Base-by-base conservation (phyloP, 2,329 filamentous ascomycete species). In the Aureobasidium sp. region DNA sequence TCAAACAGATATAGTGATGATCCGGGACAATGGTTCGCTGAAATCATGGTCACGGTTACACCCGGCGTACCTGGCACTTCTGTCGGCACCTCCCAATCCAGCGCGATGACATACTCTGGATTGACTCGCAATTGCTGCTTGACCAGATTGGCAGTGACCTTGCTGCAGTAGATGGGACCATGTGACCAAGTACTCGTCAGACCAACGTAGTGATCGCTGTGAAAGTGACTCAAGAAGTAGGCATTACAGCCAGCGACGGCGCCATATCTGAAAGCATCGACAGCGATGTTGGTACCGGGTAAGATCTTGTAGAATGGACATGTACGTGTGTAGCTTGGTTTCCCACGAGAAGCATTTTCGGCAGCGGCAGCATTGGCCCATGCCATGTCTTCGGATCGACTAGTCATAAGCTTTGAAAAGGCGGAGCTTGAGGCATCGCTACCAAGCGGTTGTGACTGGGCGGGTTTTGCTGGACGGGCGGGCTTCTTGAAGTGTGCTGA, bases 261-360 rank as follows among this genome's bases (percentile, higher is more conserved):
- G 2, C 94, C 94, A 70, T 97, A 99, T 25, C 93, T 86, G 70
- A 99, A 96, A 0, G 94, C 94, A 74, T 99, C 94, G 0, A 99
- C 94, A 62, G 91, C 95, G 59, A 97, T 95, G 65, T 83, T 90
- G 69, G 97, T 88, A 0, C 91, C 91, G 0, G 93, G 92, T 76
- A 99, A 87, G 65, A 97, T 97, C 74, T 99, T 99, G 79, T 99
- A 99, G 69, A 99, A 99, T 0, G 94, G 94, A 70, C 94, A 99
- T 0, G 91, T 97, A 53, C 94, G 85, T 69, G 93, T 84, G 69
- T 93, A 94, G 0, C 92, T 88, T 21, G 89, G 90, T 70, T 91
- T 94, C 27, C 94, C 93, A 44, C 90, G 83, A 2, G 91, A 86
- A 1, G 88, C 83, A 32, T 83, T 78, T 71, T 96, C 91, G 1